Conservation (phyloP, 176 grass and related monocot species). For the Ampelocalamus luodianensis region DNA sequence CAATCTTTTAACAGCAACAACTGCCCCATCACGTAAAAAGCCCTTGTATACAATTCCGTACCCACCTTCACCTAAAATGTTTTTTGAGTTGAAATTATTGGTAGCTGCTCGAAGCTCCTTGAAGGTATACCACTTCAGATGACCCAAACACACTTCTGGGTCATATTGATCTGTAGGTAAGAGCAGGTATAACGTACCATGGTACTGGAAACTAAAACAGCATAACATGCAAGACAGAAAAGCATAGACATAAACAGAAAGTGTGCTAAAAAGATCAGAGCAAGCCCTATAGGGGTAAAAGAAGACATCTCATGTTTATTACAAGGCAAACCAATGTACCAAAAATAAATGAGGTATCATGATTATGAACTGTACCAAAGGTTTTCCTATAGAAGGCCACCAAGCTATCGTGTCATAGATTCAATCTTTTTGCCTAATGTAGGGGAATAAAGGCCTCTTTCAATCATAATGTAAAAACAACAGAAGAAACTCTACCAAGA, state of each 20-base stretch:
- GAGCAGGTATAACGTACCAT: slow-evolving; percentile 35
- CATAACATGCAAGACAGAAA: background rate
- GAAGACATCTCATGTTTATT: slow-evolving; percentile 2
- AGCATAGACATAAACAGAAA: background rate
- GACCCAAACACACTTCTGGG: slow-evolving; percentile 84
- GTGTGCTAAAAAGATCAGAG: slow-evolving; percentile 1
- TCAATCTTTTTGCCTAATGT: background rate
- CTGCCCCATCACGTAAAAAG: slow-evolving; percentile 72
- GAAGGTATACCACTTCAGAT: slow-evolving; percentile 86
- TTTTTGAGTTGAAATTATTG: slow-evolving; percentile 89
- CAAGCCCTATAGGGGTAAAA: slow-evolving; percentile 3
- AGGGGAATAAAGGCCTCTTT: slow-evolving; percentile 5
- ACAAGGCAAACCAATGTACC: slow-evolving; percentile 4
- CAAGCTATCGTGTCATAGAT: background rate
- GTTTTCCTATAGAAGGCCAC: slow-evolving; percentile 1
- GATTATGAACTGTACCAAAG: slow-evolving; percentile 13
- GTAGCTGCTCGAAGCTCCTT: slow-evolving; percentile 90
- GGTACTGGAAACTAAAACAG: slow-evolving; percentile 30
- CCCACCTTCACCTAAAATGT: slow-evolving; percentile 94
- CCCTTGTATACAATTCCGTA: slow-evolving; percentile 98
- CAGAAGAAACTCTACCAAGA: background rate
- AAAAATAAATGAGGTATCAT: slow-evolving; percentile 21
- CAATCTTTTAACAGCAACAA: slow-evolving; percentile 90
- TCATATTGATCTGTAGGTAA: slow-evolving; percentile 78
- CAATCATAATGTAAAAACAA: background rate